phyloP scores from a whole-genome alignment of 1,284 basidiomycete genomes.

The Limonomyces culmigenus region DNA sequence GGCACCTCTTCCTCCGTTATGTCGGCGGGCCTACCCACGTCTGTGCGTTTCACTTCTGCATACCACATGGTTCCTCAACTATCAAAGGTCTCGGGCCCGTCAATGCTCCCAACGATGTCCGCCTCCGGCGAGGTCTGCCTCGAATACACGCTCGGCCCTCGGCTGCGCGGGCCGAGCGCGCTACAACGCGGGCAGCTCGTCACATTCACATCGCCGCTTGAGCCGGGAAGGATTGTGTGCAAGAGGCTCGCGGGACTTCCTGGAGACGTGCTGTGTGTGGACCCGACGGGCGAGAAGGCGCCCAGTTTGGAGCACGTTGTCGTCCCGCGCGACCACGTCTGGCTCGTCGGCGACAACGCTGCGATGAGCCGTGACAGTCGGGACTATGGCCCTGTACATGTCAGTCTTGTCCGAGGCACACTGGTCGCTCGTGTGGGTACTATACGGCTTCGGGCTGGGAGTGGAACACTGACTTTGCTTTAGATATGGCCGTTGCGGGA shows the following conservation, averaged over 20 bases:
- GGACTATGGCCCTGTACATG: conserved; percentile 80
- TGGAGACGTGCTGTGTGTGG: conserved; percentile 80
- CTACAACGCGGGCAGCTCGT: conserved; percentile 71
- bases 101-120: conserved; percentile 77
- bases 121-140: conserved; percentile 40
- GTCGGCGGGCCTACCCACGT: conserved; percentile 31
- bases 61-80: background rate
- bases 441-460: too few species aligned
- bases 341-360: conserved; percentile 87
- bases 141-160: conserved; percentile 40
- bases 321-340: conserved; percentile 76
- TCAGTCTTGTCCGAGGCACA: conserved; percentile 66
- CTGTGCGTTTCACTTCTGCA: background rate
- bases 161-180: conserved; percentile 20
- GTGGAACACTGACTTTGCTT: too few species aligned
- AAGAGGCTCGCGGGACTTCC: conserved; percentile 86
- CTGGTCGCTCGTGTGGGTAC: conserved; percentile 57
- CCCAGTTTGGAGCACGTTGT: conserved; percentile 53
- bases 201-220: conserved; percentile 58
- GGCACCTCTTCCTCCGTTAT: conserved; percentile 44
- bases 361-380: conserved; percentile 76
- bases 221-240: conserved; percentile 60
- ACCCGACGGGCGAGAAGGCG: conserved; percentile 52
- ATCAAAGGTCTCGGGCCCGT: conserved; percentile 40
- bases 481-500: conserved; percentile 35